Evolutionary conservation across 805 yeast species (phyloP), one percentile per base, ranked within the genome.

Genomic region (Kuraishia ogatae): DNA sequence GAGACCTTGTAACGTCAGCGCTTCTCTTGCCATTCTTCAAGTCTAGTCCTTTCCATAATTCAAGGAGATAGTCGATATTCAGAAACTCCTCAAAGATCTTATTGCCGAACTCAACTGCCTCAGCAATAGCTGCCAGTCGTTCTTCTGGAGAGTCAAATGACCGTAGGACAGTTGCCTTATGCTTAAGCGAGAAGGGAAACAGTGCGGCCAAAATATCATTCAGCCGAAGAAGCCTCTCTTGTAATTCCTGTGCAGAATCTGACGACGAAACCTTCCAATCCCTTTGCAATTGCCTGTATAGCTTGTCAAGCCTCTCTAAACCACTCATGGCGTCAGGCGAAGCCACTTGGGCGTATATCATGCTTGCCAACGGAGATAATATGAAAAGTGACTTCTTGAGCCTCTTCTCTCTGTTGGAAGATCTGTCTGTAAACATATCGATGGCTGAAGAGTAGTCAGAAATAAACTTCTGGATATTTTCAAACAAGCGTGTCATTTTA

Each of bases 311-410:
- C n/a, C 63, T 54, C n/a, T 56, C 39, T 24, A 68, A 53, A 1
- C 66, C 68, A 8, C 53, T 53, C 0, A 53, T 11, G 43, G 78
- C 73, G 17, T 65, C 71, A 2, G 75, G 74, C 0, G 64, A 53
- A 0, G 66, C 61, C 53, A 85, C 70, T 62, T 83, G 88, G 50
- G 80, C 64, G 59, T 74, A 78, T n/a, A 85, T 67, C 0, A 84
- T 76, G 58, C 78, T 78, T 0, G 87, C 81, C 53, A 85, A 66
- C 0, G 91, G 91, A 11, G 85, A 76, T 21, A 85, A 67, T 1
- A 80, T 71, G 22, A 82, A 63, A 15, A 84, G 67, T 43, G 68
- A 61, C 17, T 60, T 63, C 47, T 54, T 57, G 20, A 62, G 29
- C n/a, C 48, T 52, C 4, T 55, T 52, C 47, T 62, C 60, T 17